These are phyloP conservation scores for Lanmaoa pseudosensibilis DNA, from an alignment of 768 basidiomycete species.

Conservation along the genomic window DNA sequence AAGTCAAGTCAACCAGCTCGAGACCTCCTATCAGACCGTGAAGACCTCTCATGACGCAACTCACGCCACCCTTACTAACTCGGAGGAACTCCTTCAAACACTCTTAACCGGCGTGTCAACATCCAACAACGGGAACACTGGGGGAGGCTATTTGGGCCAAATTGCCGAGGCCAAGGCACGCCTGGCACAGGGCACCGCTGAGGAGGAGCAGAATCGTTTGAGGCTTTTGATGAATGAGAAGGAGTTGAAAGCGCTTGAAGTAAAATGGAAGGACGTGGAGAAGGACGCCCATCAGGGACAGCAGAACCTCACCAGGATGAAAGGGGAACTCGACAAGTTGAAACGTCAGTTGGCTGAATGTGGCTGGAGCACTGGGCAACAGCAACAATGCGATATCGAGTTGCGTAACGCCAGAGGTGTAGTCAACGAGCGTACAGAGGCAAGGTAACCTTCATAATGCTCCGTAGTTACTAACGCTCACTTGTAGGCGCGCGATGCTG, in stretches of 20 bases:
- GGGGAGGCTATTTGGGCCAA: constrained; percentile 96
- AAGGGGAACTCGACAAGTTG: constrained; percentile 56
- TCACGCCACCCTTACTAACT: constrained; percentile 60
- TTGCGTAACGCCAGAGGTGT: constrained; percentile 52
- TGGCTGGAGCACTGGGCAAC: constrained; percentile 78
- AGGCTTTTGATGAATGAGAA: constrained; percentile 75
- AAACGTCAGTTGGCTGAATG: constrained; percentile 52
- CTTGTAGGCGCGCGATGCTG: constrained; percentile 61
- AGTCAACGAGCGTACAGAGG: constrained; percentile 63
- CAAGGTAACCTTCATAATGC: constrained; percentile 25
- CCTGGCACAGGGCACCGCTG: constrained; percentile 73
- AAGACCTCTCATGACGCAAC: constrained; percentile 68
- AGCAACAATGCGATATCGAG: constrained; percentile 53
- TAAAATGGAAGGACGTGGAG: constrained; percentile 78
- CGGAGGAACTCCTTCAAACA: constrained; percentile 93
- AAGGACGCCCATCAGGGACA: constrained; percentile 78
- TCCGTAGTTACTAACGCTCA: constrained; percentile 8
- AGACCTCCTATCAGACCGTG: constrained; percentile 54
- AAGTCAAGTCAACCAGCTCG: constrained; percentile 54
- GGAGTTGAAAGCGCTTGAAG: constrained; percentile 76
- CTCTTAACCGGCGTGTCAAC: constrained; percentile 90
- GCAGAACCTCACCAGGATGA: constrained; percentile 63
- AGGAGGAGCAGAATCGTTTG: constrained; percentile 78
- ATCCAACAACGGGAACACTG: constrained; percentile 58
- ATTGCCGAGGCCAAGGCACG: constrained; percentile 81